Percentiles rank a stretch among this genome's conserved stretches.
phyloP scores from a whole-genome alignment of 1,284 basidiomycete genomes.

The Anthracocystis setariae region DNA sequence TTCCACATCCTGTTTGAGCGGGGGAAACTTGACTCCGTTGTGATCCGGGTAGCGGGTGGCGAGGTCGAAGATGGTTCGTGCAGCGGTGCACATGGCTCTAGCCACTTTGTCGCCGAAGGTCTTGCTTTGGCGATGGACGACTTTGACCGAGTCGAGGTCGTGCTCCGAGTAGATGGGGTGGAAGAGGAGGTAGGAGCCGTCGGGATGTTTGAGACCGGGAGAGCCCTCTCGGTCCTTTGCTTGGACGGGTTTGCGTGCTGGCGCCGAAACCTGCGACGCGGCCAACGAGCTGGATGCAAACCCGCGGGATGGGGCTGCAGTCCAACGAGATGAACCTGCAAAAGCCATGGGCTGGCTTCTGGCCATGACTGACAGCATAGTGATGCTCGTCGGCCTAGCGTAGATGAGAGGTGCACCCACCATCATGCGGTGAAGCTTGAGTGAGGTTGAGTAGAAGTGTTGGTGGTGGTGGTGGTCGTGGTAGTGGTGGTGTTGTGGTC shows the following conservation, averaged over 20 bases:
- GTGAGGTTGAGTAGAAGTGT: neutral
- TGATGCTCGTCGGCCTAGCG: neutral
- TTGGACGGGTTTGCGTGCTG: slow-evolving; percentile 20
- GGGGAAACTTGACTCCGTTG: slow-evolving; percentile 41
- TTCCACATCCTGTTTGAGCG: slow-evolving; percentile 37
- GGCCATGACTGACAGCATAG: neutral
- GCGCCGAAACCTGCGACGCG: slow-evolving; percentile 4
- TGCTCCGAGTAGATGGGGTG: slow-evolving; percentile 48
- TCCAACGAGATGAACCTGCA: neutral
- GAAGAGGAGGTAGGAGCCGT: slow-evolving; percentile 47
- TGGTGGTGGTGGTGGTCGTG: neutral
- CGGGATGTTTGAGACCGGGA: slow-evolving; percentile 29
- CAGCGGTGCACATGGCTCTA: slow-evolving; percentile 57
- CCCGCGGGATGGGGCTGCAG: neutral
- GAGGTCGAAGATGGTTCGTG: slow-evolving; percentile 50
- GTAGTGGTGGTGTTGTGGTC: neutral
- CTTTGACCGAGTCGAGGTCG: slow-evolving; percentile 82
- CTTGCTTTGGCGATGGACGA: slow-evolving; percentile 77
- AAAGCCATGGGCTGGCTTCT: neutral
- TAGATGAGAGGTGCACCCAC: neutral
- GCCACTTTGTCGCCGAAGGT: slow-evolving; percentile 80
- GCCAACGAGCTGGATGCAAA: neutral
- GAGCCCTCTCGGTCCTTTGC: slow-evolving; percentile 21
- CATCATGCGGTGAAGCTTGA: neutral
- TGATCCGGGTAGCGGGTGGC: slow-evolving; percentile 58